Evolutionary conservation across 106 monocot species (phyloP).

Genomic region (Acorus calamus): DNA sequence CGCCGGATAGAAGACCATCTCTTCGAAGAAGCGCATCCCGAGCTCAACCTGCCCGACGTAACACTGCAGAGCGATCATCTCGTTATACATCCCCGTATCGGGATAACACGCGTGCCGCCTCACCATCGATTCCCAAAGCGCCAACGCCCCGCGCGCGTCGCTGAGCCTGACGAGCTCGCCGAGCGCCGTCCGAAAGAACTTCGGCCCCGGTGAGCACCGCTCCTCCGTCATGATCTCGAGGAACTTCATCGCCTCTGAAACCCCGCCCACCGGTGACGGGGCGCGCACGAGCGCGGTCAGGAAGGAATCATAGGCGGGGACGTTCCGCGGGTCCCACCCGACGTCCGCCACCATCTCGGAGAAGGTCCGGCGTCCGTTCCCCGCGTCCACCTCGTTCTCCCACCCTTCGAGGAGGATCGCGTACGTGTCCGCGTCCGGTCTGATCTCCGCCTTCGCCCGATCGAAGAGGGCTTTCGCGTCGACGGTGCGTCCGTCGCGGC

Average conservation of each 20-base stretch:
- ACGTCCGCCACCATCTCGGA: constrained; percentile 42
- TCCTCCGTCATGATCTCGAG: constrained; percentile 21
- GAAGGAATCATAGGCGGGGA: constrained; percentile 70
- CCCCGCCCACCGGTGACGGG: too few relatives aligned
- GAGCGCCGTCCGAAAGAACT: constrained; percentile 49
- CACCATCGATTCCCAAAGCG: constrained; percentile 39
- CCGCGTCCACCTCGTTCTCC: too few relatives aligned
- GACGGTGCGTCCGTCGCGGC: too few relatives aligned
- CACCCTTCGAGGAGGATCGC: too few relatives aligned
- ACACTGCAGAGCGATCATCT: constrained; percentile 45
- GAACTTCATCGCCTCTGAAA: constrained; percentile 26
- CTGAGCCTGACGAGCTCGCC: constrained; percentile 7
- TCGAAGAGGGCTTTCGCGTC: too few relatives aligned
- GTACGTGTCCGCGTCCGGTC: too few relatives aligned
- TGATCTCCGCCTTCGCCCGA: too few relatives aligned
- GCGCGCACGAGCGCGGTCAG: constrained; percentile 27
- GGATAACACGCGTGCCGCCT: constrained; percentile 26
- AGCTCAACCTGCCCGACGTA: constrained; percentile 8
- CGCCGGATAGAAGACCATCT: too few relatives aligned
- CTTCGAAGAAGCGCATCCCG: constrained; percentile 37
- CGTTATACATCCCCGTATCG: constrained; percentile 37
- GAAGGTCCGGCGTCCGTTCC: too few relatives aligned
- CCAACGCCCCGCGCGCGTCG: constrained; percentile 18
- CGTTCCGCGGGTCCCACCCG: constrained; percentile 46
- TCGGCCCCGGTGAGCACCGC: constrained; percentile 47